phyloP scores from a whole-genome alignment of 345 rosid genomes.

The Excoecaria agallocha region DNA sequence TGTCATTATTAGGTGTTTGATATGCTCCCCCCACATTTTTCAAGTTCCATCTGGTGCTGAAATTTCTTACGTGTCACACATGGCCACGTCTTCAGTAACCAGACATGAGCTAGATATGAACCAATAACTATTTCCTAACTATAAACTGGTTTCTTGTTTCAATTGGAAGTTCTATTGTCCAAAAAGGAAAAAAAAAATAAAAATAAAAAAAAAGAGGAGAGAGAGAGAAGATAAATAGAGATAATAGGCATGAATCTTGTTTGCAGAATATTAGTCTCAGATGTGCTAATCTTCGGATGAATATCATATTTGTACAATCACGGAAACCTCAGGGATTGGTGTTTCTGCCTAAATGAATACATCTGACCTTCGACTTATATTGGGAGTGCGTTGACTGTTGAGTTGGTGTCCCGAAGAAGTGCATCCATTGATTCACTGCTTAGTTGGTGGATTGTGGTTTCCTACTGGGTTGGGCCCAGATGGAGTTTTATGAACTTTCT shows the following conservation, averaged over 20 bases:
- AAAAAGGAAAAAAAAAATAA: background rate
- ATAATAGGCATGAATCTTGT: background rate
- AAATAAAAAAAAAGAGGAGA: too few species aligned
- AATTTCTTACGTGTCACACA: background rate
- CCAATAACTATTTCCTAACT: background rate
- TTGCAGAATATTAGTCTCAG: slow-evolving; percentile 7
- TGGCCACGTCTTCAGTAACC: background rate
- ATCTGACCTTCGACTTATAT: slow-evolving; percentile 20
- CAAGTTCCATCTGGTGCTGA: background rate
- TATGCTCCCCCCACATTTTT: background rate
- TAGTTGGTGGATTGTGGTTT: slow-evolving; percentile 44
- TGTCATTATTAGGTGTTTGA: background rate
- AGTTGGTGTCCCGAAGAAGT: slow-evolving; percentile 12
- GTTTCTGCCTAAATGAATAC: slow-evolving; percentile 21
- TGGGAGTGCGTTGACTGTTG: slow-evolving; percentile 2
- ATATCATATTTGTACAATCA: slow-evolving; percentile 28
- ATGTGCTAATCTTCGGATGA: slow-evolving; percentile 17
- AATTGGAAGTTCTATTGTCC: background rate
- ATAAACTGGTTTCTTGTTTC: background rate
- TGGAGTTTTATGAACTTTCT: slow-evolving; percentile 36
- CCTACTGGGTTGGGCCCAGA: slow-evolving; percentile 52
- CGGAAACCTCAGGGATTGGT: slow-evolving; percentile 13
- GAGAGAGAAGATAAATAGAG: background rate
- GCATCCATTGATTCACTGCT: slow-evolving; percentile 30
- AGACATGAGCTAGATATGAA: background rate